A percentile compares a stretch with the other conserved stretches of the same genome.
These are phyloP conservation scores for Pythium utonaiense DNA, from an alignment of 352 stramenopile species.

Conservation along the genomic window DNA sequence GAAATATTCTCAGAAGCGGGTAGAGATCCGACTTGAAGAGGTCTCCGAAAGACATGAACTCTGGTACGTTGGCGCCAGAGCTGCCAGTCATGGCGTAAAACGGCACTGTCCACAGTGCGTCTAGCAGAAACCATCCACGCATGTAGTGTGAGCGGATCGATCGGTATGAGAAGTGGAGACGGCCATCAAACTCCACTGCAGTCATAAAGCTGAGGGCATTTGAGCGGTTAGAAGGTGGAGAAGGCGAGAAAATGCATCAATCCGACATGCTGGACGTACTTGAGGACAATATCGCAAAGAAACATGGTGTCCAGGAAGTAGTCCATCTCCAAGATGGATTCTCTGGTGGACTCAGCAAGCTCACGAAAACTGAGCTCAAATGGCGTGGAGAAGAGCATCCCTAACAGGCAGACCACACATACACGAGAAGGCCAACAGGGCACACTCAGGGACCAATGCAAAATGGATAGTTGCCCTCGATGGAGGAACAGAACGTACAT, in stretches of 20 bases:
- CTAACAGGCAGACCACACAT: too few relatives aligned
- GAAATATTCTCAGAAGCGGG: slow-evolving; percentile 41
- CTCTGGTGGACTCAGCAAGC: slow-evolving; percentile 29
- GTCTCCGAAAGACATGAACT: slow-evolving; percentile 27
- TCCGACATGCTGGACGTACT: slow-evolving; percentile 33
- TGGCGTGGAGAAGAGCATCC: slow-evolving; percentile 56
- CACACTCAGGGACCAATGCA: too few relatives aligned
- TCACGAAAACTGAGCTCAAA: slow-evolving; percentile 70
- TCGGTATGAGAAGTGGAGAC: slow-evolving; percentile 56
- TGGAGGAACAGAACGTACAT: slow-evolving; percentile 54
- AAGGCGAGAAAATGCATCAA: too few relatives aligned
- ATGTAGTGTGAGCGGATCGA: slow-evolving; percentile 56
- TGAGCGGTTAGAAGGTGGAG: too few relatives aligned
- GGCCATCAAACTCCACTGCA: slow-evolving; percentile 65
- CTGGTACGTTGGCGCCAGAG: slow-evolving; percentile 8
- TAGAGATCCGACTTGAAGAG: slow-evolving; percentile 38
- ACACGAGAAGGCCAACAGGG: too few relatives aligned
- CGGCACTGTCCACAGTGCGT: slow-evolving; percentile 64
- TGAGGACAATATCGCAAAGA: slow-evolving; percentile 61
- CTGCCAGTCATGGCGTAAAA: slow-evolving; percentile 44
- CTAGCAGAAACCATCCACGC: slow-evolving; percentile 48
- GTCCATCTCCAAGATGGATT: slow-evolving; percentile 46
- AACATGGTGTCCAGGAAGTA: slow-evolving; percentile 68
- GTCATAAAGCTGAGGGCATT: slow-evolving; percentile 86
- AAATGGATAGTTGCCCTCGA: too few relatives aligned